Evolutionary conservation across 2,329 filamentous ascomycete genomes (phyloP).

Genomic region (Aspergillus pseudoviridinutans): DNA sequence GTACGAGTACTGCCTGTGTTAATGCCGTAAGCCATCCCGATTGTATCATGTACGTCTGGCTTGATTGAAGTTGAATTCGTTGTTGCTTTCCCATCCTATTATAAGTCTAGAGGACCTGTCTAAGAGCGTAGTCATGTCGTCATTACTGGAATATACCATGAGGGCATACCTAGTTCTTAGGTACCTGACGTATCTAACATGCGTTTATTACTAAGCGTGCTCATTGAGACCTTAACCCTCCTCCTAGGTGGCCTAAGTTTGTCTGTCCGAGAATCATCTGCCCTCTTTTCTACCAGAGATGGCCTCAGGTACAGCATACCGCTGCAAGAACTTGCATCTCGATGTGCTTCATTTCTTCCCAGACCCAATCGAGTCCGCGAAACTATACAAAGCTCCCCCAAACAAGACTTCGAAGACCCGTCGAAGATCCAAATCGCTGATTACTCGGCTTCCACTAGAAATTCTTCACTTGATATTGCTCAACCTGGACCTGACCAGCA

Average conservation of each 20-base stretch:
- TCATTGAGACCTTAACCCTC: not conserved
- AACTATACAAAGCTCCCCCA: slow-evolving; percentile 1
- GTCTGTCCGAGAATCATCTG: not conserved
- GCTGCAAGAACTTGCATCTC: not conserved
- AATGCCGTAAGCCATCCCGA: too few species aligned
- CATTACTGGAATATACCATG: not conserved
- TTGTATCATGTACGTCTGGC: too few species aligned
- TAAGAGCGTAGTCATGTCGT: too few species aligned
- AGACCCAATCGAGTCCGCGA: not conserved
- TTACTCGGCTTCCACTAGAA: not conserved
- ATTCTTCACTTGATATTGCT: slow-evolving; percentile 3
- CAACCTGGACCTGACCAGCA: slow-evolving; percentile 1
- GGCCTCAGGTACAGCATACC: not conserved
- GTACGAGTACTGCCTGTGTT: too few species aligned
- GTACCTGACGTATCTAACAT: not conserved
- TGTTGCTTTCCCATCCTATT: too few species aligned
- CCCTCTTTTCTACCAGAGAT: not conserved
- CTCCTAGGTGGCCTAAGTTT: not conserved
- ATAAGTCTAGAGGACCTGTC: too few species aligned
- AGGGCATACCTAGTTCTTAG: too few species aligned
- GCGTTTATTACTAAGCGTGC: not conserved
- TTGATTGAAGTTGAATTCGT: too few species aligned
- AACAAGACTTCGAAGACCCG: not conserved
- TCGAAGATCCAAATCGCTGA: not conserved
- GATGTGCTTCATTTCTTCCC: not conserved